Evolutionary conservation across 768 basidiomycete genomes (phyloP), one percentile per base, ranked within the genome.

Genomic region (Boletus rubescentipes): DNA sequence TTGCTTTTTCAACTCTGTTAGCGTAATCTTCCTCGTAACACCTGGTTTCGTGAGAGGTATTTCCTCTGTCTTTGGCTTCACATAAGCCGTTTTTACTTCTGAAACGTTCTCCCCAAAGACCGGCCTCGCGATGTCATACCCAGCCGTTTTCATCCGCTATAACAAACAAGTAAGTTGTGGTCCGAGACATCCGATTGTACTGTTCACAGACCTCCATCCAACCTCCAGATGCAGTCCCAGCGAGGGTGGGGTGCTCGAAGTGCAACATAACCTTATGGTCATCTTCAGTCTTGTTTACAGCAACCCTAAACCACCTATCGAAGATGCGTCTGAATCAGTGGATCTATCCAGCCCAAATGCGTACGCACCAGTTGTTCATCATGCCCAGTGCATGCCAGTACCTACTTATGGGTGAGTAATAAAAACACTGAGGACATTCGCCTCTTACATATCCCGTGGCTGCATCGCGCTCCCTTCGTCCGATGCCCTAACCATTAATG

Each of bases 181-280:
- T 48, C 15, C 23, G 34, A 29, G 4, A 42, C 0, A 20, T 38
- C 16, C 31, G 2, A 46, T 26, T 37, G 15, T 31, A 20, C 32
- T 2, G 9, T 49, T 29, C 21, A 49, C 53, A 6, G 45, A 75
- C 72, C 62, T 82, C 75, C 84, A 86, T 85, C 85, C 85, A 86
- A 4, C 84, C 83, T 6, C 78, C 78, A 18, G 73, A 54, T 36
- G 70, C 69, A 5, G 67, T 67, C 6, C 80, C 83, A 1, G 76
- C 78, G 61, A 76, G 68, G 2, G 83, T 81, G 0, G 84, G 84
- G 64, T 86, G 84, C 65, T 85, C 83, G 60, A 84, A 85, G 5
- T 59, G 66, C 10, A 85, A 63, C 20, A 54, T 36, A 2, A 61
- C 43, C 11, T 54, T 51, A 18, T 61, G 66, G 1, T 67, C 66